phyloP scores from a whole-genome alignment of 768 basidiomycete species.

The Galerina sulciceps region DNA sequence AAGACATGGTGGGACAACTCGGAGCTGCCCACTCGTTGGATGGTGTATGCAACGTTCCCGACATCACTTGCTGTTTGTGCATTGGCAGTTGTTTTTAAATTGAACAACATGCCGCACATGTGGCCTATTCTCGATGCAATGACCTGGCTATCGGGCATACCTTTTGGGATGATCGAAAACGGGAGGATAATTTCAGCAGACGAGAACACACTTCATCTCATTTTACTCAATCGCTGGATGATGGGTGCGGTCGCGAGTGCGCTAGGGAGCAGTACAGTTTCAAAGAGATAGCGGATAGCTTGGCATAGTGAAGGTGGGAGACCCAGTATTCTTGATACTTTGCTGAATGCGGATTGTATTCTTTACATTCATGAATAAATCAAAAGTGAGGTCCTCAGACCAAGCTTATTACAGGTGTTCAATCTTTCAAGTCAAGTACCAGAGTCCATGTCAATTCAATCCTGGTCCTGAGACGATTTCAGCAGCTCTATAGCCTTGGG shows the following conservation, averaged over 20 bases:
- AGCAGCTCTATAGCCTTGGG: too few relatives aligned
- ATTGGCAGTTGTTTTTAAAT: constrained; percentile 19
- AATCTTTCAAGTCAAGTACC: too few relatives aligned
- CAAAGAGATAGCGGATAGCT: background rate
- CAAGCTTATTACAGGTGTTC: too few relatives aligned
- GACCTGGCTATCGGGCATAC: constrained; percentile 29
- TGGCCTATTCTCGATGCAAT: constrained; percentile 31
- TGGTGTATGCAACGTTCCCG: constrained; percentile 22
- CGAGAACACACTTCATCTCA: constrained; percentile 26
- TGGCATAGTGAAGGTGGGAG: background rate
- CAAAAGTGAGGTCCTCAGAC: too few relatives aligned
- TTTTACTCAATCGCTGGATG: constrained; percentile 30
- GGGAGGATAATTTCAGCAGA: constrained; percentile 25
- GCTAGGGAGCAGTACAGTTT: constrained; percentile 20
- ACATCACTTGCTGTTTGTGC: constrained; percentile 19
- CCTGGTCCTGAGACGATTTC: too few relatives aligned
- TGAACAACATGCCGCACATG: constrained; percentile 8
- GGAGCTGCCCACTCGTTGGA: constrained; percentile 22
- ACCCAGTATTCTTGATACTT: too few relatives aligned
- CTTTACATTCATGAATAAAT: too few relatives aligned
- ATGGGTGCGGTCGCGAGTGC: constrained; percentile 31
- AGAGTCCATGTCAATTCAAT: too few relatives aligned
- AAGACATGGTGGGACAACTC: constrained; percentile 23
- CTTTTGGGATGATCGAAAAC: constrained; percentile 29
- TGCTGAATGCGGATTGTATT: too few relatives aligned